Evolutionary conservation across 2,329 filamentous ascomycete genomes (phyloP), one percentile per base, ranked within the genome.

Genomic region (Alternaria arborescens): DNA sequence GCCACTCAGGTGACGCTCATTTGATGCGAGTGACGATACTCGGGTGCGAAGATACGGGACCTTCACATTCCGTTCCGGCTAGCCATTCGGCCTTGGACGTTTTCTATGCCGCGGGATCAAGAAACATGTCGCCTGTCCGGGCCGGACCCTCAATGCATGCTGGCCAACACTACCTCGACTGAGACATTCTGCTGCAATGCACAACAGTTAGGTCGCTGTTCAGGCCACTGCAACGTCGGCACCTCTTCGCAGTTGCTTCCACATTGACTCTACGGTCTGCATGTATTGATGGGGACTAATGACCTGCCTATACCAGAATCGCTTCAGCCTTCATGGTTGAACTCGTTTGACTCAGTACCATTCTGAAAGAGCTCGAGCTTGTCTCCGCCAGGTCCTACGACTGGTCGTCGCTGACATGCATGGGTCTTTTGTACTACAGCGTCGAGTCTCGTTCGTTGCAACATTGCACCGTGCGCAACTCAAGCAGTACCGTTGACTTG

Each of bases 1-100:
- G 62, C 62, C 60, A 58, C 60, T 65, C 62, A 65, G 54, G 60
- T 68, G 66, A 68, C 58, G 32, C 26, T 46, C 32, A 48, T 47
- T 38, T 44, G 14, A 66, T 68, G 66, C 66, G 66, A 68, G 61
- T 43, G 61, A 55, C 42, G 50, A 30, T 42, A 26, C 52, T 51
- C 52, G 54, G 48, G 38, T 60, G 57, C 50, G 51, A 50, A 47
- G 52, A 51, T 26, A 43, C 32, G 50, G 28, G 47, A 28, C 40
- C 43, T 44, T 44, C 52, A 52, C 43, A 43, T 43, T 55, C 43
- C 40, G 34, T 28, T 24, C 20, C 24, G 42, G 16, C 47, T 59
- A 57, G 42, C 53, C 43, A 41, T 41, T 52, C 47, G 59, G 54
- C 53, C 52, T 64, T 30, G 41, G 48, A 47, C 54, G 46, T 41